Evolutionary conservation across 768 basidiomycete species (phyloP).

Genomic region (Termitomyces sp.): DNA sequence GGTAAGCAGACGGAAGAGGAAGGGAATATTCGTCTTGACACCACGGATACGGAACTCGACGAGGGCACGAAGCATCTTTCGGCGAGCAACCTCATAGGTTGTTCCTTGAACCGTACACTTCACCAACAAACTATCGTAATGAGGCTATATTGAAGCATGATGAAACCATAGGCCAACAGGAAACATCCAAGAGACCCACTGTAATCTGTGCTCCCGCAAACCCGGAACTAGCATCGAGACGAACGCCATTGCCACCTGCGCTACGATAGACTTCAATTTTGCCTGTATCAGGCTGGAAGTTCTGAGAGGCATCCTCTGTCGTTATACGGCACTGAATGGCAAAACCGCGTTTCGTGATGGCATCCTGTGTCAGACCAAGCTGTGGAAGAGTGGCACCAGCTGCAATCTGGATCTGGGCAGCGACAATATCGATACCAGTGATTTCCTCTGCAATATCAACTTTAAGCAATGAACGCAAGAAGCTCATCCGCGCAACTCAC

Average conservation of each 20-base stretch:
- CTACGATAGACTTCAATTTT: conserved; percentile 99
- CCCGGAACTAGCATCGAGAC: conserved; percentile 94
- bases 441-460: conserved; percentile 77
- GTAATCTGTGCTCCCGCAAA: conserved; percentile 99
- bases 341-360: conserved; percentile 93
- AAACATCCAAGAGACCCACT: conserved; percentile 35
- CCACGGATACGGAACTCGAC: conserved; percentile 99
- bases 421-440: conserved; percentile 98
- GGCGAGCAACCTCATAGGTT: conserved; percentile 96
- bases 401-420: conserved; percentile 99
- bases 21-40: conserved; percentile 99
- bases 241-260: conserved; percentile 97
- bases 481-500: conserved; percentile 38
- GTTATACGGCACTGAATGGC: conserved; percentile 99
- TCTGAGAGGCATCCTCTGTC: conserved; percentile 89
- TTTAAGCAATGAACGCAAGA: not conserved
- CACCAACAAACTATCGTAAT: conserved; percentile 97
- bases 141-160: conserved; percentile 57
- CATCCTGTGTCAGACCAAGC: conserved; percentile 93
- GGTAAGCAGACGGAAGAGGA: conserved; percentile 96
- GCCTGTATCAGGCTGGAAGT: conserved; percentile 97
- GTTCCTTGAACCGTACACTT: conserved; percentile 96
- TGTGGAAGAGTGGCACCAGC: conserved; percentile 95
- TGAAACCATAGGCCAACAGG: not conserved
- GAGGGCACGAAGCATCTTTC: conserved; percentile 99